phyloP scores from a whole-genome alignment of 371 early-diverging fungal genomes.

The Antonospora locustae region DNA sequence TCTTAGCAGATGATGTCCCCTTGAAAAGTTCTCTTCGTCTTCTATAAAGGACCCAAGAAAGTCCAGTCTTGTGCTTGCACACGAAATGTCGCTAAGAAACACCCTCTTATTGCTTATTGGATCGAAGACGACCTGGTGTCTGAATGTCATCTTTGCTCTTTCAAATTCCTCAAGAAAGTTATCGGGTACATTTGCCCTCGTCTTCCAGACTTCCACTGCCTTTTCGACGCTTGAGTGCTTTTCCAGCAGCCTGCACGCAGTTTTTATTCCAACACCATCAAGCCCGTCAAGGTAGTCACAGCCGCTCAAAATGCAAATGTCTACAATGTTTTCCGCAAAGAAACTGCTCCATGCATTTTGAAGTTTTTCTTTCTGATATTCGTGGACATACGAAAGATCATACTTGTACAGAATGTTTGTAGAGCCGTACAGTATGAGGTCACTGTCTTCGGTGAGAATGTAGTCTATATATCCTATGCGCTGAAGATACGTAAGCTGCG shows the following conservation, averaged over 20 bases:
- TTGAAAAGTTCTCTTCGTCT: constrained; percentile 1
- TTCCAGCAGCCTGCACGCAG: constrained; percentile 60
- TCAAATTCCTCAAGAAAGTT: constrained; percentile 39
- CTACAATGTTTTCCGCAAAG: constrained; percentile 58
- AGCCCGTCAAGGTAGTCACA: constrained; percentile 79
- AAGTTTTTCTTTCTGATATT: constrained; percentile 38
- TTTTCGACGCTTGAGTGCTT: constrained; percentile 33
- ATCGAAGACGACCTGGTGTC: constrained; percentile 52
- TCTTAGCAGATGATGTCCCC: too few species aligned
- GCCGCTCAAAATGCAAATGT: constrained; percentile 80
- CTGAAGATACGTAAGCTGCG: constrained; percentile 74
- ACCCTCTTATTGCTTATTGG: constrained; percentile 31
- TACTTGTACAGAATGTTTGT: constrained; percentile 50
- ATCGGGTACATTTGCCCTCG: constrained; percentile 19
- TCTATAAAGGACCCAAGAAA: constrained; percentile 34
- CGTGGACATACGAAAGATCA: constrained; percentile 31
- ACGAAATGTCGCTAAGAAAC: constrained; percentile 13
- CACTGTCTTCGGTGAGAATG: constrained; percentile 86
- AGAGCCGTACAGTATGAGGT: constrained; percentile 81
- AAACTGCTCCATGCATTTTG: constrained; percentile 13
- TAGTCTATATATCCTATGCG: constrained; percentile 61
- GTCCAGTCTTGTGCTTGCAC: background rate
- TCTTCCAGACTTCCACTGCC: constrained; percentile 21
- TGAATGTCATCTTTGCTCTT: constrained; percentile 48
- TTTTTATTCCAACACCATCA: constrained; percentile 70